Evolutionary conservation across 148 eudicot species (phyloP).

Genomic region (Vaccinium vitisidaea): DNA sequence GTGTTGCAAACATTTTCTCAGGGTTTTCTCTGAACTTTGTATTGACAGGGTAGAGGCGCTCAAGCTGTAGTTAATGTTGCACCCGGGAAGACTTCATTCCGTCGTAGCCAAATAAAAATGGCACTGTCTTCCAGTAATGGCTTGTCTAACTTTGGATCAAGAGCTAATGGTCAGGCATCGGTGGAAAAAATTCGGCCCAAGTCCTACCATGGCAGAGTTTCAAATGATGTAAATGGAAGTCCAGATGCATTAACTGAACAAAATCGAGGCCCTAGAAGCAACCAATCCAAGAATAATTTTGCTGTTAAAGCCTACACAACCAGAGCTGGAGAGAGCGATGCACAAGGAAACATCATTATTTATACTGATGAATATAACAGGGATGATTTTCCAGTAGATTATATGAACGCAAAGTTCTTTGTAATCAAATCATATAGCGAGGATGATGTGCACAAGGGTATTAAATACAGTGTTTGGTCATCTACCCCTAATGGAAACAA

Average conservation of each 20-base stretch:
- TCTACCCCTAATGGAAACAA: constrained; percentile 95
- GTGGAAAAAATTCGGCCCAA: constrained; percentile 52
- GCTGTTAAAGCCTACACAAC: constrained; percentile 74
- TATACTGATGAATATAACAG: constrained; percentile 71
- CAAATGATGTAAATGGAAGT: constrained; percentile 41
- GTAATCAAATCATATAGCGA: constrained; percentile 97
- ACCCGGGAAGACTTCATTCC: constrained; percentile 35
- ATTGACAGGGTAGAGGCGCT: constrained; percentile 48
- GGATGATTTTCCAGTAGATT: constrained; percentile 63
- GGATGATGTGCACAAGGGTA: constrained; percentile 98
- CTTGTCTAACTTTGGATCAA: constrained; percentile 46
- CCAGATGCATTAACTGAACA: constrained; percentile 57
- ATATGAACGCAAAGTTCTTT: constrained; percentile 73
- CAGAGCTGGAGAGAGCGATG: constrained; percentile 64
- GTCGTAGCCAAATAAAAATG: constrained; percentile 37
- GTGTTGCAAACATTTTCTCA: neutral
- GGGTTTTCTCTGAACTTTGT: neutral
- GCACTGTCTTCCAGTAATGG: constrained; percentile 45
- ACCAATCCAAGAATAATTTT: constrained; percentile 58
- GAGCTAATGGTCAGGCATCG: constrained; percentile 31
- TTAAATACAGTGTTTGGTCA: constrained; percentile 95
- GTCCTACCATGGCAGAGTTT: constrained; percentile 31
- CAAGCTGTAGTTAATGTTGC: constrained; percentile 35
- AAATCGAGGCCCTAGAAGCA: constrained; percentile 64
- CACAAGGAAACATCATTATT: constrained; percentile 78